Evolutionary conservation across 768 basidiomycete species (phyloP), one percentile per base, ranked within the genome.

Genomic region (Amanita pseudoporphyria): DNA sequence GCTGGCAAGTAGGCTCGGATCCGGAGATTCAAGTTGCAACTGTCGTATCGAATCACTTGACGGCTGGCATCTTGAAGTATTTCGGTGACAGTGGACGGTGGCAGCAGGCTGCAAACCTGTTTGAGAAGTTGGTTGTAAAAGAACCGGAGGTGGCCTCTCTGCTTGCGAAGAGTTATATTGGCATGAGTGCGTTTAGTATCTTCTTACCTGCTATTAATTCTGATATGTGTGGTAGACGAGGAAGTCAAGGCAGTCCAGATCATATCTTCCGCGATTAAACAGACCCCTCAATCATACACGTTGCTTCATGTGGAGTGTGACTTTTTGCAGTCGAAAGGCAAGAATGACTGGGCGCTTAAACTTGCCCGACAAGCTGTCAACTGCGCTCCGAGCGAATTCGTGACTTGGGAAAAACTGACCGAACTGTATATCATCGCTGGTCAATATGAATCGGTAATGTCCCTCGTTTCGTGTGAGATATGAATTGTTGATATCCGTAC

Each of bases 1-100:
- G 95, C 30, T 98, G 96, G 96, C 94, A 96, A 61, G 87, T 98
- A 6, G 96, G 95, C 2, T 96, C 93, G 0, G 96, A 98, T 55
- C 96, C 96, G 0, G 96, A 99, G 66, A 95, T 98, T 19, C 96
- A 99, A 62, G 95, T 99, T 12, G 96, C 96, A 1, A 95, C 93
- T 2, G 74, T 92, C 24, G 91, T 96, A 4, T 94, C 93, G 19
- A 99, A 99, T 62, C 96, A 98, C 62, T 76, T 99, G 19, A 94
- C 92, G 0, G 85, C 92, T 9, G 95, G 88, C 0, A 78, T 98
- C 56, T 78, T 97, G 73, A 98, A 98, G 62, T 97, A 98, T 65
- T 98, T 99, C 58, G 89, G 93, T 2, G 89, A 93, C 59, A 84
- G 88, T 47, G 93, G 84, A 47, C 74, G 95, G 49, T 89, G 76